These are phyloP conservation scores for Saccharomyces eubayanus DNA, from an alignment of 805 yeast genomes.

Conservation along the genomic window DNA sequence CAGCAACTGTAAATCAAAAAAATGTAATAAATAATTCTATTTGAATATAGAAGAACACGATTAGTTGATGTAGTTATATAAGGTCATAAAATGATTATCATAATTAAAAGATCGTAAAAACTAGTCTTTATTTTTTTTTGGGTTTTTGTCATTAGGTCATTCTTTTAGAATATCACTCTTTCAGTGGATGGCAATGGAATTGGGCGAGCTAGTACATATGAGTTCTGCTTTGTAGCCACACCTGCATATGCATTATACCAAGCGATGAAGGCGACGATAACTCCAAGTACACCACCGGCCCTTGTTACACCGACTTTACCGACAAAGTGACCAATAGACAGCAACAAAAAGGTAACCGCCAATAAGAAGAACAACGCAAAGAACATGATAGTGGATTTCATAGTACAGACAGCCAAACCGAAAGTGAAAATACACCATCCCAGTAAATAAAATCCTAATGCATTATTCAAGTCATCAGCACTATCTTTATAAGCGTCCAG, in stretches of 20 bases:
- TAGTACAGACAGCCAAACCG: constrained; percentile 44
- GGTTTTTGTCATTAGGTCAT: neutral
- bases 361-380: constrained; percentile 47
- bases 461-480: constrained; percentile 35
- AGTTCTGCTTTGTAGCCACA: constrained; percentile 54
- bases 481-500: constrained; percentile 40
- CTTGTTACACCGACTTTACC: constrained; percentile 34
- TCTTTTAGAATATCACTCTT: constrained; percentile 4
- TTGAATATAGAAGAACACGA: neutral
- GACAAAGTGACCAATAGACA: constrained; percentile 45
- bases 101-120: neutral
- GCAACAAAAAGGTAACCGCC: constrained; percentile 45
- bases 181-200: constrained; percentile 29
- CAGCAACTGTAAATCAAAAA: neutral
- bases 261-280: constrained; percentile 51
- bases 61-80: neutral
- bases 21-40: neutral
- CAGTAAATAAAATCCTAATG: constrained; percentile 49
- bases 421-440: constrained; percentile 61
- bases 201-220: constrained; percentile 33
- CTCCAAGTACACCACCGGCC: constrained; percentile 62
- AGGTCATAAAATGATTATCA: neutral
- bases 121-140: neutral
- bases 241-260: constrained; percentile 72
- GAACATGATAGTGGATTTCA: constrained; percentile 59